phyloP scores from a whole-genome alignment of 1,284 basidiomycete species.

The Cyathus olla region DNA sequence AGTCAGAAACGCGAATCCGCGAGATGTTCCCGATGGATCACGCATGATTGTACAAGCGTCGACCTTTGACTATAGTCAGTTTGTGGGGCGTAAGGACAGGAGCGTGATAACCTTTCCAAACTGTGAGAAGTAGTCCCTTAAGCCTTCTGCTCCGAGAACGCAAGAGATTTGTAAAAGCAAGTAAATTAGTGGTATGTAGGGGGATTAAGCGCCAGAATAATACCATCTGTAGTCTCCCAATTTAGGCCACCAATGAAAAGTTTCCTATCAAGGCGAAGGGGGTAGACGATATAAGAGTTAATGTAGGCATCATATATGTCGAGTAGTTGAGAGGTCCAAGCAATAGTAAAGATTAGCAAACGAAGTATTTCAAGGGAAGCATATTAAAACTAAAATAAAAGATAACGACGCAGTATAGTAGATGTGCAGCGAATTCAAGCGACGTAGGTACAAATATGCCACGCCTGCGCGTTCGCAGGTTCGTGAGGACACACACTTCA shows the following conservation, averaged over 20 bases:
- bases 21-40: constrained; percentile 89
- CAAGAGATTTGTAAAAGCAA: constrained; percentile 33
- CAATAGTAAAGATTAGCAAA: constrained; percentile 11
- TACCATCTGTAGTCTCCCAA: constrained; percentile 99
- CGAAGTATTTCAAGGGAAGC: constrained; percentile 13
- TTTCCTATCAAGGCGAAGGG: constrained; percentile 76
- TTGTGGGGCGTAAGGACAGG: constrained; percentile 2
- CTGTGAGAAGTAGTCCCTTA: constrained; percentile 78
- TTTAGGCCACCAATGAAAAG: constrained; percentile 98
- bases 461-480: constrained; percentile 3
- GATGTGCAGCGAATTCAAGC: neutral
- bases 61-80: constrained; percentile 59
- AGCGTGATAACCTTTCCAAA: constrained; percentile 69
- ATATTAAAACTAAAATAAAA: constrained; percentile 11
- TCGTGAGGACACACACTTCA: constrained; percentile 7
- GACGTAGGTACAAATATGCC: too few species aligned
- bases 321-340: constrained; percentile 5
- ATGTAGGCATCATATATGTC: constrained; percentile 11
- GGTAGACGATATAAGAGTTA: constrained; percentile 7
- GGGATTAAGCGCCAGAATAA: constrained; percentile 50
- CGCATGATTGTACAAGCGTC: constrained; percentile 97
- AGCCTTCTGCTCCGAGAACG: constrained; percentile 59
- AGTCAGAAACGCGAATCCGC: constrained; percentile 96
- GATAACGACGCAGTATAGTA: neutral
- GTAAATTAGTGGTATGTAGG: constrained; percentile 51